Base-by-base conservation (phyloP, 1,139 yeast genomes). In the Candida pseudoviswanathii region DNA sequence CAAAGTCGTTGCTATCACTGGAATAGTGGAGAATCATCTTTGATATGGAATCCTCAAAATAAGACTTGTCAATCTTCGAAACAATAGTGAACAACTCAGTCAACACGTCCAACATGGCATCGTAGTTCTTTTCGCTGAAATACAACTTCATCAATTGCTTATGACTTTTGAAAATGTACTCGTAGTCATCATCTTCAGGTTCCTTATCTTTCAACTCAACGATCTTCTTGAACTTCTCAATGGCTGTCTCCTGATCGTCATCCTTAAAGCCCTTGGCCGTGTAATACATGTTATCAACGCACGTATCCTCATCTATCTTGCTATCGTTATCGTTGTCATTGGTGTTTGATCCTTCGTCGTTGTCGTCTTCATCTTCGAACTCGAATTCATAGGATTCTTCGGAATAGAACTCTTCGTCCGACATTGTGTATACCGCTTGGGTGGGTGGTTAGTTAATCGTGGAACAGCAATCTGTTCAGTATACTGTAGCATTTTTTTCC, bases 341-440 rank as follows among this genome's bases (percentile, higher is more conserved):
- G 27, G 4, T 25, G 25, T 29, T 30, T 40, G 26, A 29, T 40
- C 38, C 62, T 5, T 33, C 41, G 29, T 27, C 44, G 51, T 58
- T 60, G 62, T 66, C 78, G 4, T 69, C 83, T 27, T 83, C 86
- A 38, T 75, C 85, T 53, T 81, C 86, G 55, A 82, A 83, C 56
- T 84, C 89, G 58, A 84, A 84, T 60, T 84, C 88, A 57, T 81
- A 83, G 51, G 82, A 81, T 70, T 80, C 88, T 55, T 83, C 84
- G 25, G 84, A 79, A 64, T 76, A 81, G 45, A 79, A 82, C 43
- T 77, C 82, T 47, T 79, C 83, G 58, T 81, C 85, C 2, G 84
- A 78, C 85, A 81, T 81, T 29, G 25, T 16, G 16, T 16, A 16
- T 16, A 16, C 16, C 16, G 16, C 16, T 16, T 16, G 16, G 16